Base-by-base conservation (phyloP, 495 filamentous ascomycete genomes). In the Penicillium tannophilum region DNA sequence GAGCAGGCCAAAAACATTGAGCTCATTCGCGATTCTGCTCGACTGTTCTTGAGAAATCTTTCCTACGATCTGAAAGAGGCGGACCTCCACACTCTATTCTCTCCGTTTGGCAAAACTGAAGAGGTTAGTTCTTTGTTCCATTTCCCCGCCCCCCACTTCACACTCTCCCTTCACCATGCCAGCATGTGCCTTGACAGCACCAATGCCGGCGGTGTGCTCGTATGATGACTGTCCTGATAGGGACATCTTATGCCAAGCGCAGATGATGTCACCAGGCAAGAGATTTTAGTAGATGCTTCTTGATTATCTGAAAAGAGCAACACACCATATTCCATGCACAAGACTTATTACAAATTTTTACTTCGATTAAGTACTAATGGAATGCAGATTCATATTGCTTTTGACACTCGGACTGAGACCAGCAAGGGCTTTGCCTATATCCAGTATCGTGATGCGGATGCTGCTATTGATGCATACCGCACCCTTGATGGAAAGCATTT, bases 221-320 rank as follows among this genome's bases (percentile, higher is more conserved):
- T 69, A 81, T 93, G 93, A 97, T 97, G 93, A 97, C 88, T 74
- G 84, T 84, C 88, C 88, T 86, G 93, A 97, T 98, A 98, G 94
- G 94, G 94, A 97, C 93, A 98, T 83, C 92, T 89, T 86, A 97
- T 94, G 87, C 86, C 73, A 76, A 74, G 30, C 7, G 84, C 84
- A 84, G 48, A 70, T 88, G 86, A 87, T 86, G 79, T 82, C 65
- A 84, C 60, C 73, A 79, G 79, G 81, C 65, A 84, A 83, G 83
- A 79, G 79, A 86, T 87, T 88, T 86, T 88, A 88, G 88, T 89
- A 90, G 86, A 89, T 89, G 82, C 84, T 80, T 87, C 84, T 86
- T 81, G 67, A 68, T 63, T 66, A 76, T 80, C 82, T 88, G 82
- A 85, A 72, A 59, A 73, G 69, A 28, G 16, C 23, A 12, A 36